These are phyloP conservation scores for Neocallimastix lanati DNA, from an alignment of 192 early-diverging fungal genomes.

Conservation along the genomic window DNA sequence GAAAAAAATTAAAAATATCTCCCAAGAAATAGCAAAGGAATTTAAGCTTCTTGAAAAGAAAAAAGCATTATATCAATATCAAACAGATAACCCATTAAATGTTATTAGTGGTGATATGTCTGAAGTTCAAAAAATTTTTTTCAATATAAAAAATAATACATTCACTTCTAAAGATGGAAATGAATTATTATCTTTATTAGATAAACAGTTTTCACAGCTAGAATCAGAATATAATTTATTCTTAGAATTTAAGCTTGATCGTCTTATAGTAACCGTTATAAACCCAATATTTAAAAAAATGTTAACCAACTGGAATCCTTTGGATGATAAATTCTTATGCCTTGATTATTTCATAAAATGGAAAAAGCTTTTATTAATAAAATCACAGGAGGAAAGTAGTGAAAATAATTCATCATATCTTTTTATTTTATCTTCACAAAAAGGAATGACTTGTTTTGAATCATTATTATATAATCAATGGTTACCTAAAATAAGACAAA, in stretches of 20 bases:
- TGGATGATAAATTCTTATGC: slow-evolving; percentile 32
- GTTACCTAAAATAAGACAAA: slow-evolving; percentile 56
- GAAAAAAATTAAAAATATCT: slow-evolving; percentile 2
- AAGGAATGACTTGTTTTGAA: slow-evolving; percentile 57
- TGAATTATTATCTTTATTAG: slow-evolving; percentile 20
- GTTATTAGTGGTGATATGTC: not conserved
- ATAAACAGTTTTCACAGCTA: slow-evolving; percentile 31
- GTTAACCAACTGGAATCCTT: slow-evolving; percentile 41
- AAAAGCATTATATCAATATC: not conserved
- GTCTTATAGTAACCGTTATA: slow-evolving; percentile 36
- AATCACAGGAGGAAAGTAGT: slow-evolving; percentile 3
- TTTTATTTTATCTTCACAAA: not conserved
- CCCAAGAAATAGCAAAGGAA: not conserved
- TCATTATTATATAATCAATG: slow-evolving; percentile 54
- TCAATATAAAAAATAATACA: slow-evolving; percentile 11
- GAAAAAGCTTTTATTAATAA: slow-evolving; percentile 29
- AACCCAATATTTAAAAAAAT: slow-evolving; percentile 24
- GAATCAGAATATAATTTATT: slow-evolving; percentile 39
- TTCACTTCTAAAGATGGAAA: not conserved
- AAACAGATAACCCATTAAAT: not conserved
- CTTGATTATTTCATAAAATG: slow-evolving; percentile 29
- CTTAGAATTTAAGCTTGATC: slow-evolving; percentile 37
- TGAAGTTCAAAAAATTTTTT: slow-evolving; percentile 1
- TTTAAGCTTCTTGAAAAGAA: not conserved
- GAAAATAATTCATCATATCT: slow-evolving; percentile 10